Percentiles rank a stretch among this genome's conserved stretches.
Conservation (phyloP, 2,329 filamentous ascomycete species). For the Fusarium sp. region DNA sequence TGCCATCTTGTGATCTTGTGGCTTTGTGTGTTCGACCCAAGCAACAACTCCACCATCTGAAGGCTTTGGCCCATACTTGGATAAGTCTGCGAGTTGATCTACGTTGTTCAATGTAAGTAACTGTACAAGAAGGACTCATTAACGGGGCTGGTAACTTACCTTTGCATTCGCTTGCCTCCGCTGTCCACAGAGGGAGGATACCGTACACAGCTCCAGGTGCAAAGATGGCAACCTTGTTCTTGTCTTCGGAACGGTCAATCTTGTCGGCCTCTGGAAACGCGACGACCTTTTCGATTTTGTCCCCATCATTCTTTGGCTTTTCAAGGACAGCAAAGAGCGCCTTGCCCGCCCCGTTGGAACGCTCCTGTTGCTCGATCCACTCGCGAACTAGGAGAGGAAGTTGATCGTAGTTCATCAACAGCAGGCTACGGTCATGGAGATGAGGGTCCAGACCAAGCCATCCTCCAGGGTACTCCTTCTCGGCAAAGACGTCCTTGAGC, state of each 20-base stretch:
- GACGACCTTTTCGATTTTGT: conserved; percentile 52
- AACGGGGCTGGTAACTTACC: conserved; percentile 44
- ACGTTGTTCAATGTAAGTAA: conserved; percentile 6
- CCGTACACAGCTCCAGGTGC: conserved; percentile 62
- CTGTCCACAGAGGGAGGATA: conserved; percentile 60
- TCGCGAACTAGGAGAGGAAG: conserved; percentile 55
- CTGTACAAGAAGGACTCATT: neutral
- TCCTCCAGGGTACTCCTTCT: conserved; percentile 58
- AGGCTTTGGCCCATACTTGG: conserved; percentile 43
- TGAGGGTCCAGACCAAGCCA: conserved; percentile 64
- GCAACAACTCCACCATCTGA: conserved; percentile 43
- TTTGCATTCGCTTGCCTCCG: conserved; percentile 54
- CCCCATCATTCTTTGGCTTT: conserved; percentile 50
- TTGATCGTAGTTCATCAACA: conserved; percentile 57
- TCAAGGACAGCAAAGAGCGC: conserved; percentile 55
- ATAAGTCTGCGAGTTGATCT: conserved; percentile 45
- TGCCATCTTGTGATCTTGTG: conserved; percentile 46
- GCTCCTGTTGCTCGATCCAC: conserved; percentile 59
- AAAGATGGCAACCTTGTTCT: conserved; percentile 57
- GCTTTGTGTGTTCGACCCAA: conserved; percentile 46
- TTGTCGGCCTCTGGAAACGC: conserved; percentile 41
- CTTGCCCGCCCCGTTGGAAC: conserved; percentile 46
- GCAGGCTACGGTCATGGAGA: conserved; percentile 57
- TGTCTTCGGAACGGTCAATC: conserved; percentile 45
- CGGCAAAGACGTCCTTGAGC: conserved; percentile 53